phyloP scores from a whole-genome alignment of 1,139 yeast genomes.

The Blastobotrys illinoisensis region DNA sequence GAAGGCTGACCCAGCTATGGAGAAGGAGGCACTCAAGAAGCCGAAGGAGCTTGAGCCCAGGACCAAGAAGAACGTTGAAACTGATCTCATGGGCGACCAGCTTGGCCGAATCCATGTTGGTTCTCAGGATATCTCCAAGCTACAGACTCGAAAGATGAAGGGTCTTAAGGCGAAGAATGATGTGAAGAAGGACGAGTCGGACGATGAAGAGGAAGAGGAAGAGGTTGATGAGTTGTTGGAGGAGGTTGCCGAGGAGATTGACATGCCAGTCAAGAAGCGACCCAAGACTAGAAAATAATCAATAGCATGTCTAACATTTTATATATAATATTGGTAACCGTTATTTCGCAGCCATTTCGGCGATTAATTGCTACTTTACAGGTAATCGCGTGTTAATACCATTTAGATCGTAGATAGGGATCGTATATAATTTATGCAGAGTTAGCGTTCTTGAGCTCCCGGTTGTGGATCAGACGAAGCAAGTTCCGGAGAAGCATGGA shows the following conservation, averaged over 20 bases:
- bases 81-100: slow-evolving; percentile 92
- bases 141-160: slow-evolving; percentile 98
- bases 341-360: background rate
- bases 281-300: slow-evolving; percentile 15
- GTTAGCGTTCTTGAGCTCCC: slow-evolving; percentile 18
- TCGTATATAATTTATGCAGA: background rate
- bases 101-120: slow-evolving; percentile 95
- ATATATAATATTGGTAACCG: background rate
- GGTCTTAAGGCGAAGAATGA: slow-evolving; percentile 83
- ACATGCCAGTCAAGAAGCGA: slow-evolving; percentile 12
- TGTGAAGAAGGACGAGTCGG: slow-evolving; percentile 43
- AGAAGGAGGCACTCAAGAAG: slow-evolving; percentile 77
- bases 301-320: background rate
- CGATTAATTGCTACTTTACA: background rate
- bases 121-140: slow-evolving; percentile 80
- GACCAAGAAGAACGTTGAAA: slow-evolving; percentile 82
- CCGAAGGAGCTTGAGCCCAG: slow-evolving; percentile 80
- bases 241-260: slow-evolving; percentile 32
- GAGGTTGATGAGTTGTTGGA: slow-evolving; percentile 30
- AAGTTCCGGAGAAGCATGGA: slow-evolving; percentile 88
- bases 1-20: slow-evolving; percentile 81
- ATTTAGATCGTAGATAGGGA: background rate
- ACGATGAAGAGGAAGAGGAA: slow-evolving; percentile 46
- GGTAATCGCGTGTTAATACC: background rate
- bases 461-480: slow-evolving; percentile 70